phyloP scores from a whole-genome alignment of 148 eudicot genomes.

The Salicornia ramosissima region DNA sequence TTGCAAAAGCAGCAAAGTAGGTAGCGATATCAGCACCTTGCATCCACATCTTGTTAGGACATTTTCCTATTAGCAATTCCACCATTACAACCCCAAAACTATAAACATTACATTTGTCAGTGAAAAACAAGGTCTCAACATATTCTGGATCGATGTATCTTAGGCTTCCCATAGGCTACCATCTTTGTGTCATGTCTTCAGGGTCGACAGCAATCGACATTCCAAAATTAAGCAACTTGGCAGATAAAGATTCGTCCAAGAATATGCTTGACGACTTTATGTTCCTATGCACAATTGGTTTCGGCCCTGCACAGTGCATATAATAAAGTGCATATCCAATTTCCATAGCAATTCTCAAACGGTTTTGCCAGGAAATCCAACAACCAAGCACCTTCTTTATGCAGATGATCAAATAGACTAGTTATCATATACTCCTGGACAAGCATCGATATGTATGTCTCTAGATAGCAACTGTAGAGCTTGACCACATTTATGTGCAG shows the following conservation, averaged over 20 bases:
- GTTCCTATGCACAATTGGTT: conserved; percentile 30
- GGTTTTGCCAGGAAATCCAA: conserved; percentile 25
- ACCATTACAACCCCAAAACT: conserved; percentile 26
- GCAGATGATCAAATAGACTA: conserved; percentile 20
- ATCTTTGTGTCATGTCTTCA: conserved; percentile 5
- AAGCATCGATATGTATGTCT: conserved; percentile 24
- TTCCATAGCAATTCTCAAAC: conserved; percentile 27
- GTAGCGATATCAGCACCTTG: conserved; percentile 7
- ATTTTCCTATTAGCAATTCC: conserved; percentile 20
- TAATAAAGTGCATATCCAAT: conserved; percentile 32
- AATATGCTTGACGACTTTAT: conserved; percentile 24
- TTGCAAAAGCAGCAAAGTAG: conserved; percentile 2
- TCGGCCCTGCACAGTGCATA: conserved; percentile 28
- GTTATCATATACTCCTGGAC: conserved; percentile 21
- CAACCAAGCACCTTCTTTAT: not conserved
- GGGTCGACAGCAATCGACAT: conserved; percentile 18
- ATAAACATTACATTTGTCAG: conserved; percentile 31
- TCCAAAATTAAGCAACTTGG: conserved; percentile 25
- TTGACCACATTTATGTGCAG: conserved; percentile 21
- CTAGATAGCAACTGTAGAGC: conserved; percentile 32
- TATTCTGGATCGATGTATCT: conserved; percentile 34
- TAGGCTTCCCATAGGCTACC: conserved; percentile 20
- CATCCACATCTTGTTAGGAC: not conserved
- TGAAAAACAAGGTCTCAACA: conserved; percentile 8
- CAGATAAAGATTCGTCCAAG: conserved; percentile 17